Percentiles rank a stretch among this genome's conserved stretches.
Evolutionary conservation across 1,139 yeast species (phyloP).

Genomic region (Suhomyces atakaporum): DNA sequence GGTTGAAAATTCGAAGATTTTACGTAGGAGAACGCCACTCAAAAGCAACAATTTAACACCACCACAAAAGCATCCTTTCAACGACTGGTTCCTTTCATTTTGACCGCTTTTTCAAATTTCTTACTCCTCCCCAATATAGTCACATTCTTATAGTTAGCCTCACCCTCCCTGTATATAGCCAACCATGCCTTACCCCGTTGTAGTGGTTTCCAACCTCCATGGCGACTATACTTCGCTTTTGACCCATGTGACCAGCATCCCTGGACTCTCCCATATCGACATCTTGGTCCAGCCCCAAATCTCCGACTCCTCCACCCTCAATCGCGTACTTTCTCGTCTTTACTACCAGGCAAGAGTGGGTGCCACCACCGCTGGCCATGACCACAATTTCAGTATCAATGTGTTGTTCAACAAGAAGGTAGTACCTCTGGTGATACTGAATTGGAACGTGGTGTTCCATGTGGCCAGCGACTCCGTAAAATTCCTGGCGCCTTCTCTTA

Average conservation of each 20-base stretch:
- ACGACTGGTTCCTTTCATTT: too few species aligned
- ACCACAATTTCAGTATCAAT: conserved; percentile 34
- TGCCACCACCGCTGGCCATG: conserved; percentile 24
- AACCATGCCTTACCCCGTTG: conserved; percentile 20
- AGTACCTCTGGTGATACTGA: neutral
- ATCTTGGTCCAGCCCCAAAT: conserved; percentile 25
- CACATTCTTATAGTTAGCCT: too few species aligned
- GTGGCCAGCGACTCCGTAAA: conserved; percentile 1
- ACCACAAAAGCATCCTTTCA: too few species aligned
- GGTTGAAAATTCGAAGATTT: too few species aligned
- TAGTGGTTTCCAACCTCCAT: conserved; percentile 23
- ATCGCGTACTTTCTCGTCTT: conserved; percentile 27
- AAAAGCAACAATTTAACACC: too few species aligned
- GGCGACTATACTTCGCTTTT: conserved; percentile 28
- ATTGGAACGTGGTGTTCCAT: conserved; percentile 10
- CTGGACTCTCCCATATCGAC: conserved; percentile 22
- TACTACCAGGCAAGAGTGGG: conserved; percentile 29
- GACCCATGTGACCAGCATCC: conserved; percentile 16
- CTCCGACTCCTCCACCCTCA: conserved; percentile 24
- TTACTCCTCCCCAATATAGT: too few species aligned
- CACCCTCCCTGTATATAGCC: neutral
- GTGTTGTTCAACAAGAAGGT: conserved; percentile 29
- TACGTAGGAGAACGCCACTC: too few species aligned
- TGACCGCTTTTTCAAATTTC: too few species aligned
- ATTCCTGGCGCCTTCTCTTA: too few species aligned